Base-by-base conservation (phyloP, 2,329 filamentous ascomycete genomes). In the Verticillium alfalfae region DNA sequence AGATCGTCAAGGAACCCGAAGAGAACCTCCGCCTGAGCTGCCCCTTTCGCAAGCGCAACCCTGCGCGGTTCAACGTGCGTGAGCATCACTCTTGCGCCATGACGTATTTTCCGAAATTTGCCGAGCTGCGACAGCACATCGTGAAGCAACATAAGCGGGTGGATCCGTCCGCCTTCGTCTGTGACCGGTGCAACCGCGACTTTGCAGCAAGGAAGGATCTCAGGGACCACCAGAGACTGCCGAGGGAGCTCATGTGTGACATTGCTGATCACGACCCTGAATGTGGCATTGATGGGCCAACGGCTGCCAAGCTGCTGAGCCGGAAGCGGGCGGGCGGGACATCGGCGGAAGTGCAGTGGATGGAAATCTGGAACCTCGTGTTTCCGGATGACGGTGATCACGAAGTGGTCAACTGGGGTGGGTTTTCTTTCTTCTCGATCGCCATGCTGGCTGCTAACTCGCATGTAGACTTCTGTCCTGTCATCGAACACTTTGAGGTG, bases 81-180 rank as follows among this genome's bases (percentile, higher is more conserved):
- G 78, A 80, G 54, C 75, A 80, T 41, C 75, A 79, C 58, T 72
- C 71, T 22, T 81, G 78, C 63, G 77, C 78, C 16, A 77, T 76
- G 71, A 77, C 73, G 0, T 76, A 76, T 37, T 79, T 79, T 41
- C 71, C 71, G 7, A 78, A 78, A 6, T 75, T 79, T 57, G 70
- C 74, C 3, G 76, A 78, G 57, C 62, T 81, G 2, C 18, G 45
- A 38, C 76, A 78, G 60, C 76, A 78, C 58, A 78, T 78, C 18
- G 74, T 78, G 10, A 78, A 78, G 66, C 76, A 78, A 60, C 76
- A 78, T 56, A 77, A 77, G 63, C 72, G 76, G 7, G 75, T 77
- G 10, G 74, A 76, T 34, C 74, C 75, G 0, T 76, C 76, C 0
- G 74, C 76, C 2, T 77, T 76, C 13, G 70, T 77, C 16, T 78